Evolutionary conservation across 176 grass and related monocot genomes (phyloP).

Genomic region (Bonia amplexicaulis): DNA sequence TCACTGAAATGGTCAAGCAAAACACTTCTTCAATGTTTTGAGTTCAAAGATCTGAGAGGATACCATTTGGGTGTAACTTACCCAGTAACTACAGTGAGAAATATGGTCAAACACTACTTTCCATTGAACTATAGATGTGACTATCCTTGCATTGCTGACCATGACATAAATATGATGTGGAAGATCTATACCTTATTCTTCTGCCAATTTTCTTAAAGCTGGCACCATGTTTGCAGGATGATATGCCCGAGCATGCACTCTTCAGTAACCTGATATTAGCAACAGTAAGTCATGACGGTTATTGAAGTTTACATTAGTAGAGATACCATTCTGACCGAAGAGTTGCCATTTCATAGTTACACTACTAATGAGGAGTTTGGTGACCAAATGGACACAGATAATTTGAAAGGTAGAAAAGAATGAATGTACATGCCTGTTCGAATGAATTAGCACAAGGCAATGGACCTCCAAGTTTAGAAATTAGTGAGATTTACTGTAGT

Average conservation of each 20-base stretch:
- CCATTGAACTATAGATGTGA: not conserved
- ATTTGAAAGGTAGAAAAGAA: not conserved
- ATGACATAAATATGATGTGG: not conserved
- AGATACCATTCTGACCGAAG: not conserved
- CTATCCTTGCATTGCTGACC: not conserved
- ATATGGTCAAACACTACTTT: not conserved
- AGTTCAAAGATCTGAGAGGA: not conserved
- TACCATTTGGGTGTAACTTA: not conserved
- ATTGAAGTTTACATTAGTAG: not conserved
- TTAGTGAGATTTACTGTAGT: not conserved
- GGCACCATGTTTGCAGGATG: conserved; percentile 78
- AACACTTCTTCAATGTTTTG: not conserved
- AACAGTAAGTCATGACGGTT: not conserved
- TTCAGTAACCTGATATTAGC: conserved; percentile 71
- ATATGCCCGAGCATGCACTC: conserved; percentile 86
- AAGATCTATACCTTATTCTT: conserved; percentile 72
- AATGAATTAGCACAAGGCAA: not conserved
- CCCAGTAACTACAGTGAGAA: not conserved
- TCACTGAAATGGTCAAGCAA: not conserved
- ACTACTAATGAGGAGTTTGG: not conserved
- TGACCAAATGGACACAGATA: not conserved
- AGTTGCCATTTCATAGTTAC: not conserved
- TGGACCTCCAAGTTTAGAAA: not conserved
- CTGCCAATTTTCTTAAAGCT: conserved; percentile 86
- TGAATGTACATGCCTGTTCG: not conserved